A percentile compares a stretch with the other conserved stretches of the same genome.
phyloP scores from a whole-genome alignment of 441 rosid species.

The Populus hybrid region DNA sequence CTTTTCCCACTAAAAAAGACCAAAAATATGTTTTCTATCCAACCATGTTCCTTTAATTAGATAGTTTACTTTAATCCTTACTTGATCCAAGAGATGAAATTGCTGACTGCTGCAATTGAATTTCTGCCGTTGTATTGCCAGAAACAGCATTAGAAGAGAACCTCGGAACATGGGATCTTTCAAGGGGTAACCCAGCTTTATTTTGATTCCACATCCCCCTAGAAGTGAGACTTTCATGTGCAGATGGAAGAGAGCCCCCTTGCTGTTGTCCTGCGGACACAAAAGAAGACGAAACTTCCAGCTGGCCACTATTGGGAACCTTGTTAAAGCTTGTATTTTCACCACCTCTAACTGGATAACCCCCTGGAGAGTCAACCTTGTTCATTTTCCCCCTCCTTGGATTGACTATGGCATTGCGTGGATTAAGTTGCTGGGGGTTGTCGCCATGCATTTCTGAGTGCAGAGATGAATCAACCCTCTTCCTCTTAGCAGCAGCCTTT shows the following conservation, averaged over 20 bases:
- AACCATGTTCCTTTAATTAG: slow-evolving; percentile 8
- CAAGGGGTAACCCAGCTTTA: slow-evolving; percentile 41
- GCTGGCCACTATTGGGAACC: slow-evolving; percentile 37
- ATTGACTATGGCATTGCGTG: slow-evolving; percentile 34
- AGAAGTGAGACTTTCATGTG: slow-evolving; percentile 41
- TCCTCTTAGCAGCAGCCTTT: slow-evolving; percentile 67
- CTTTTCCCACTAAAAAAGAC: background rate
- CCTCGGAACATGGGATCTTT: slow-evolving; percentile 53
- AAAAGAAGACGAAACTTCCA: slow-evolving; percentile 43
- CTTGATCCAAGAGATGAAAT: slow-evolving; percentile 41
- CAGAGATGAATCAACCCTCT: slow-evolving; percentile 66
- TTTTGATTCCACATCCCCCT: slow-evolving; percentile 49
- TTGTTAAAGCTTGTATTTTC: slow-evolving; percentile 38
- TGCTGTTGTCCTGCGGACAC: slow-evolving; percentile 38
- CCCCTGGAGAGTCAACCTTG: slow-evolving; percentile 58
- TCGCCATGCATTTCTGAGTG: slow-evolving; percentile 52
- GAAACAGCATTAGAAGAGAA: slow-evolving; percentile 44
- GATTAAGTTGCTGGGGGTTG: slow-evolving; percentile 49
- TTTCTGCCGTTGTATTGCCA: slow-evolving; percentile 35
- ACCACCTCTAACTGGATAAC: slow-evolving; percentile 41
- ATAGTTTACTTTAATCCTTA: slow-evolving; percentile 22
- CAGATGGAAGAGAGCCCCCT: slow-evolving; percentile 31
- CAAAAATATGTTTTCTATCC: background rate
- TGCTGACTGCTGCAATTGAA: slow-evolving; percentile 36
- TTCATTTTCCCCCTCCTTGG: slow-evolving; percentile 61